phyloP scores from a whole-genome alignment of 2,329 filamentous ascomycete genomes.

The Colletotrichum plurivorum region DNA sequence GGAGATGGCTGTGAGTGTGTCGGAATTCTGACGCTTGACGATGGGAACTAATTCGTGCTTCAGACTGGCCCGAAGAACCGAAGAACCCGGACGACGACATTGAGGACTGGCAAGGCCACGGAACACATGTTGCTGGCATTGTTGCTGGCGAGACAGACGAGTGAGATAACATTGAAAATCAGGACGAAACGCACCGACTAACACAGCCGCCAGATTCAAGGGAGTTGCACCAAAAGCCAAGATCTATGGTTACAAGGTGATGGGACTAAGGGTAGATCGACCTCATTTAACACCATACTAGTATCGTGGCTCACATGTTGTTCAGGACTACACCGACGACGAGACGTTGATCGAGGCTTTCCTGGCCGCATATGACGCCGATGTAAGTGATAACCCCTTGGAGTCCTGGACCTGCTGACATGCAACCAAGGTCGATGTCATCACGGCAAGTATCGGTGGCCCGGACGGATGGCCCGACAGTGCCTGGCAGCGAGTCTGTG shows the following conservation, averaged over 20 bases:
- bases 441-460: slow-evolving; percentile 44
- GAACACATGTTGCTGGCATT: slow-evolving; percentile 53
- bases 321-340: slow-evolving; percentile 30
- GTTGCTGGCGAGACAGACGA: slow-evolving; percentile 40
- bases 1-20: slow-evolving; percentile 40
- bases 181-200: background rate
- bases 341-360: slow-evolving; percentile 39
- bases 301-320: background rate
- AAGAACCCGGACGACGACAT: slow-evolving; percentile 54
- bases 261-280: background rate
- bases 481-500: slow-evolving; percentile 49
- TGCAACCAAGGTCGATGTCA: slow-evolving; percentile 42
- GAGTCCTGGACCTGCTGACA: background rate
- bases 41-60: too few species aligned
- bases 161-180: background rate
- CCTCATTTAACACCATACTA: background rate
- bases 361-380: slow-evolving; percentile 27
- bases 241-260: slow-evolving; percentile 36
- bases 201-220: background rate
- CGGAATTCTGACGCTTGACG: slow-evolving; percentile 37
- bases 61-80: slow-evolving; percentile 40
- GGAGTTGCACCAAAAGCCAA: slow-evolving; percentile 35
- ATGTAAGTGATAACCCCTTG: slow-evolving; percentile 11
- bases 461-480: slow-evolving; percentile 41
- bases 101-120: slow-evolving; percentile 52